Percentiles rank a stretch among this genome's conserved stretches.
Conservation (phyloP, 441 rosid genomes). For the Erodium chrysanthum region DNA sequence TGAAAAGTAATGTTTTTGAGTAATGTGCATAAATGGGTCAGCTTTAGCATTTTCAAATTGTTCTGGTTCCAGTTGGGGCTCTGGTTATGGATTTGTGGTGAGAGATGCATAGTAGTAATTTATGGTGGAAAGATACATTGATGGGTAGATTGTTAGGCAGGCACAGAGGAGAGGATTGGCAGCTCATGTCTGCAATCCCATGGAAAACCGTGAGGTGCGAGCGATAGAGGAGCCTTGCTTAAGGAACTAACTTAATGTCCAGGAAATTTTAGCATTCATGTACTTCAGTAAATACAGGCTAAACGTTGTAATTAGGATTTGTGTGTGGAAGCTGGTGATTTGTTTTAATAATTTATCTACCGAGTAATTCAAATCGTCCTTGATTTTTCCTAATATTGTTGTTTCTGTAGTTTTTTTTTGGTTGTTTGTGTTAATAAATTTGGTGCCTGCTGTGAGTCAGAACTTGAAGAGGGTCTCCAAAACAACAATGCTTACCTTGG, state of each 20-base stretch:
- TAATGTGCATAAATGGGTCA: background rate
- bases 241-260: background rate
- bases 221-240: background rate
- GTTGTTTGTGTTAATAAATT: background rate
- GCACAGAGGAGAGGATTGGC: background rate
- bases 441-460: constrained; percentile 30
- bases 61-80: too few relatives aligned
- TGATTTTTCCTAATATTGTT: background rate
- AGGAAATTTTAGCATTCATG: background rate
- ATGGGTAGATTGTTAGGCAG: background rate
- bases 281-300: background rate
- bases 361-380: background rate
- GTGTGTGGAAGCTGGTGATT: background rate
- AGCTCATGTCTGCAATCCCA: background rate
- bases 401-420: background rate
- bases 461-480: constrained; percentile 41
- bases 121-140: background rate
- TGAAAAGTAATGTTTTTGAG: background rate
- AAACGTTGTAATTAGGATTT: background rate
- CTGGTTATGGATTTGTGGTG: background rate
- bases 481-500: constrained; percentile 49
- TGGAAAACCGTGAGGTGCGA: background rate
- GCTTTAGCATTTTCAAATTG: background rate
- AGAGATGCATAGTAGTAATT: background rate
- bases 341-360: background rate